These are phyloP conservation scores for Fusarium equiseti DNA, from an alignment of 2,329 filamentous ascomycete species.

Conservation along the genomic window DNA sequence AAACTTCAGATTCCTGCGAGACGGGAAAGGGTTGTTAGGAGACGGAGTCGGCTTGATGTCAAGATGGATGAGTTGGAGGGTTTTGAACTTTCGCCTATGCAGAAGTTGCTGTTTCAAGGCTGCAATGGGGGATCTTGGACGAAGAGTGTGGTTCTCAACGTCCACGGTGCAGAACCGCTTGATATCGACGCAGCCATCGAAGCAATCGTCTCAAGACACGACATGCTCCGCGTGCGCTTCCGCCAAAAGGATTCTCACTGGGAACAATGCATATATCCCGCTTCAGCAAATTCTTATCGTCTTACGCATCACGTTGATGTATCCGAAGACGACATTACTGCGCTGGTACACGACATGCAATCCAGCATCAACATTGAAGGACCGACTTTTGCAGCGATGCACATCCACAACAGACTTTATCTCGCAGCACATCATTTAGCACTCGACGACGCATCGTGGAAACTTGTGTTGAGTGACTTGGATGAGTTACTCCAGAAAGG, in stretches of 20 bases:
- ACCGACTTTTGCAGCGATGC: constrained; percentile 63
- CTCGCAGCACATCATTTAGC: constrained; percentile 65
- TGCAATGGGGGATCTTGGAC: constrained; percentile 56
- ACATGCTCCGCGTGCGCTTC: constrained; percentile 65
- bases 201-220: constrained; percentile 62
- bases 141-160: constrained; percentile 61
- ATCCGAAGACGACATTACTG: constrained; percentile 56
- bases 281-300: constrained; percentile 57
- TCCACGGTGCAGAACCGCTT: constrained; percentile 57
- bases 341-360: constrained; percentile 58
- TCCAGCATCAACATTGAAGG: constrained; percentile 61
- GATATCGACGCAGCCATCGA: constrained; percentile 63
- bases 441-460: constrained; percentile 65
- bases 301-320: constrained; percentile 58
- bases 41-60: background rate
- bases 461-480: constrained; percentile 62
- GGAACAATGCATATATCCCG: constrained; percentile 59
- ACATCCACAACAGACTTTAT: constrained; percentile 62
- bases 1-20: constrained; percentile 57
- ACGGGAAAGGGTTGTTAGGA: constrained; percentile 47
- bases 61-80: constrained; percentile 48
- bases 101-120: constrained; percentile 65
- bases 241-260: constrained; percentile 55
- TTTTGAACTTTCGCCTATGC: constrained; percentile 66
- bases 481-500: constrained; percentile 62